A percentile compares a stretch with the other conserved stretches of the same genome.
Evolutionary conservation across 345 rosid genomes (phyloP).

Genomic region (Pistacia integerrima): DNA sequence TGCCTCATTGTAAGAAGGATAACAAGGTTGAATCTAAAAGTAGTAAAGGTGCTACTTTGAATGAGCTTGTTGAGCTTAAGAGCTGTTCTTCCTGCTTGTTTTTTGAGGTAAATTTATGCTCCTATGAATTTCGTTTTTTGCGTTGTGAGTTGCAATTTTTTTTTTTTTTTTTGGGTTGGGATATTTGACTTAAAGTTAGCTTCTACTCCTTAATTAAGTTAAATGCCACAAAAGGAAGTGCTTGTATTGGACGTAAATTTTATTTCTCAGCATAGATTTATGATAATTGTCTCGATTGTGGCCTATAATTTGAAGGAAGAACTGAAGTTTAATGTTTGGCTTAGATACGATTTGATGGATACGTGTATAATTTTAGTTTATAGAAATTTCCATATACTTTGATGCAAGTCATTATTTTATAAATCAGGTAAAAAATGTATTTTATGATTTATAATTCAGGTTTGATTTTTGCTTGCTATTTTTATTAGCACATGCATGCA

Average conservation of each 20-base stretch:
- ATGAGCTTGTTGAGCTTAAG: constrained; percentile 88
- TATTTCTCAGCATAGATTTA: too few species aligned
- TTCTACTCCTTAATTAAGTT: neutral
- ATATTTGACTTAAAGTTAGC: neutral
- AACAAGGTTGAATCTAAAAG: constrained; percentile 85
- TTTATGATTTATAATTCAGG: neutral
- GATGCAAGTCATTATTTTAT: neutral
- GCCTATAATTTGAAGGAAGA: neutral
- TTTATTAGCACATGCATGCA: too few species aligned
- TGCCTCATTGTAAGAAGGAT: constrained; percentile 96
- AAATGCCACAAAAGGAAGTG: neutral
- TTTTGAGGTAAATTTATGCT: constrained; percentile 64
- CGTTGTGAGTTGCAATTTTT: neutral
- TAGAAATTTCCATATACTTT: neutral
- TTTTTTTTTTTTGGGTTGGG: neutral
- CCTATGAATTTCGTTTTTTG: neutral
- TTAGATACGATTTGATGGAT: too few species aligned
- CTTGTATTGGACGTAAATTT: too few species aligned
- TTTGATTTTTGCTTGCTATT: neutral
- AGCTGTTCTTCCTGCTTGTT: constrained; percentile 84
- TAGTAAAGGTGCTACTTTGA: constrained; percentile 74
- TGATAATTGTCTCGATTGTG: too few species aligned
- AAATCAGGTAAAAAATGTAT: neutral
- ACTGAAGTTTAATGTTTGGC: neutral
- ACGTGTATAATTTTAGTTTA: neutral